Base-by-base conservation (phyloP, 129 eudicot species). In the Sambucus nigra region DNA sequence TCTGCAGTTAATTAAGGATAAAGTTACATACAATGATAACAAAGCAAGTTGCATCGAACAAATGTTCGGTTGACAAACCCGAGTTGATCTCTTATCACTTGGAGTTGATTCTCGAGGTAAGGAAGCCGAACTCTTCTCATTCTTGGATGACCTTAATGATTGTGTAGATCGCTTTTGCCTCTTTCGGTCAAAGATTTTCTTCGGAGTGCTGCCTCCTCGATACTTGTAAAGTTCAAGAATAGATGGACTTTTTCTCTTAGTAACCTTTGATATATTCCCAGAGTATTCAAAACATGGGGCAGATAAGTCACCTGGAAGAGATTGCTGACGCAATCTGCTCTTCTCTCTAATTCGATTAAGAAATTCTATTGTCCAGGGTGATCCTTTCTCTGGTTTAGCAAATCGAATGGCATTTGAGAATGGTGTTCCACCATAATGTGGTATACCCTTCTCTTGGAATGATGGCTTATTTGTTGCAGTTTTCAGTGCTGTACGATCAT, bases 311-410 rank as follows among this genome's bases (percentile, higher is more conserved):
- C 33, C 46, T 45, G 94, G 93, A 66, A 72, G 62, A 70, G 82
- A 72, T 41, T 82, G 84, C 68, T 75, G 86, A 54, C 77, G 84
- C 52, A 67, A 51, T 69, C 70, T 77, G 74, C 84, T 86, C 75
- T 82, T 92, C 69, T 92, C 99, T 65, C 81, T 77, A 5, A 86
- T 62, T 64, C 94, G 71, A 71, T 86, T 92, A 0, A 86, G 80
- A 65, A 92, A 86, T 54, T 92, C 96, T 22, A 77, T 79, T 28
- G 94, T 86, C 99, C 96, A 92, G 31, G 99, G 99, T 47, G 99
- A 92, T 46, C 89, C 94, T 57, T 75, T 69, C 53, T 65, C 79
- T 45, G 42, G 70, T 40, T 80, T 71, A 70, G 60, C 64, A 48
- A 82, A 77, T 17, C 48, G 70, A 28, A 92, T 65, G 31, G 96